A percentile compares a stretch with the other conserved stretches of the same genome.
phyloP scores from a whole-genome alignment of 23 red algal genomes.

The Gracilaria domingensis region DNA sequence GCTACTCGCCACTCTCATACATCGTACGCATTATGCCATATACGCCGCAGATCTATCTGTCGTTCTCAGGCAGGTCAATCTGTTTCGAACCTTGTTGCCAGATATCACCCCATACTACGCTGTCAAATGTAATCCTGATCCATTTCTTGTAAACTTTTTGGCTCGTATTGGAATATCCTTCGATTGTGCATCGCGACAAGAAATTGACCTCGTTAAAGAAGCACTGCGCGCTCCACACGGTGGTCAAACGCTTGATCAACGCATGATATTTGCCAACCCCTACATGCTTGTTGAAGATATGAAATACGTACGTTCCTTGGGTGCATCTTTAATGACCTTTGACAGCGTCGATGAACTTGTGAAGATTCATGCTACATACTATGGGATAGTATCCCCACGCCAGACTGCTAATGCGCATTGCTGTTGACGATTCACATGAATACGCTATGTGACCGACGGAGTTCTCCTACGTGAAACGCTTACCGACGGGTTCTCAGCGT shows the following conservation, averaged over 20 bases:
- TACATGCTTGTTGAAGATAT: slow-evolving; percentile 73
- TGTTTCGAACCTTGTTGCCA: slow-evolving; percentile 72
- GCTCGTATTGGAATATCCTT: slow-evolving; percentile 81
- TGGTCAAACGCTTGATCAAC: slow-evolving; percentile 17
- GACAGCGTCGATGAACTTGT: slow-evolving; percentile 86
- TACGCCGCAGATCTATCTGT: slow-evolving; percentile 78
- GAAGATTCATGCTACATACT: slow-evolving; percentile 66
- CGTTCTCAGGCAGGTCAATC: slow-evolving; percentile 58
- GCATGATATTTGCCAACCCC: slow-evolving; percentile 93
- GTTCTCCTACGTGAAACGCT: slow-evolving; percentile 89
- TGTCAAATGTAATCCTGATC: slow-evolving; percentile 95
- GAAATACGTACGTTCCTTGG: slow-evolving; percentile 50
- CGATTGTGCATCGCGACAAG: slow-evolving; percentile 82
- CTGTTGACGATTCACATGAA: slow-evolving; percentile 73
- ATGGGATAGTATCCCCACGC: slow-evolving; percentile 55
- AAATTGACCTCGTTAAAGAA: slow-evolving; percentile 78
- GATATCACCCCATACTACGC: slow-evolving; percentile 81
- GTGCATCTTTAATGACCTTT: slow-evolving; percentile 79
- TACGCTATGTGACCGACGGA: slow-evolving; percentile 94
- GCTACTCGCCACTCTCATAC: background rate
- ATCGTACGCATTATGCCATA: slow-evolving; percentile 43
- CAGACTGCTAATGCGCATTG: slow-evolving; percentile 79
- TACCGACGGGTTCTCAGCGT: slow-evolving; percentile 27
- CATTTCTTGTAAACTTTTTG: slow-evolving; percentile 60
- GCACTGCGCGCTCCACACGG: slow-evolving; percentile 21